Conservation (phyloP, 2,329 filamentous ascomycete genomes). For the Sclerotinia minor region DNA sequence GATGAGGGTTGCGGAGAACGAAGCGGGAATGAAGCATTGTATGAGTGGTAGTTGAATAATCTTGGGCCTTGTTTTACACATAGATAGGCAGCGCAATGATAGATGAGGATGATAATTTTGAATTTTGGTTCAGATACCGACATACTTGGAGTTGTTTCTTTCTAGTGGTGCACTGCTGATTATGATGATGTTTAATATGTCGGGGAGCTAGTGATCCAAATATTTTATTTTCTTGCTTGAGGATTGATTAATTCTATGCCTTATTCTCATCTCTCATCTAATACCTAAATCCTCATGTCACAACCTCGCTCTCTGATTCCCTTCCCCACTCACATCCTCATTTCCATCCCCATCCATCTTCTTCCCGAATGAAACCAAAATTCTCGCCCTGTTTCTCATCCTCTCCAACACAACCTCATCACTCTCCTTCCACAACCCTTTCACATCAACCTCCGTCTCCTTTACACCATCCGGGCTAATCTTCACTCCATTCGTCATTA, state of each 20-base stretch:
- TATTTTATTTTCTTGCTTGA: too few relatives aligned
- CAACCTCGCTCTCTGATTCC: constrained; percentile 41
- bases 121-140: not conserved
- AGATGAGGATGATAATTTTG: constrained; percentile 3
- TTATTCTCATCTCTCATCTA: too few relatives aligned
- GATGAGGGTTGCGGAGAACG: not conserved
- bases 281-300: constrained; percentile 27
- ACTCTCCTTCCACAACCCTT: constrained; percentile 46
- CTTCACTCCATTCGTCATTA: constrained; percentile 46
- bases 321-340: constrained; percentile 34
- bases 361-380: constrained; percentile 25
- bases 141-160: not conserved
- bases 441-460: constrained; percentile 50
- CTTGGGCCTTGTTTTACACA: not conserved
- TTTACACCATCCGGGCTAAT: constrained; percentile 54
- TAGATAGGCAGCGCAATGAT: constrained; percentile 13
- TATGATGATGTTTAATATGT: not conserved
- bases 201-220: too few relatives aligned
- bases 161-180: not conserved
- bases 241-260: too few relatives aligned
- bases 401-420: constrained; percentile 48
- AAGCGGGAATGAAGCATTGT: not conserved
- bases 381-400: constrained; percentile 40
- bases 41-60: not conserved
- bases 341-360: constrained; percentile 11